phyloP scores from a whole-genome alignment of 768 basidiomycete species.

The Tylopilus felleus region DNA sequence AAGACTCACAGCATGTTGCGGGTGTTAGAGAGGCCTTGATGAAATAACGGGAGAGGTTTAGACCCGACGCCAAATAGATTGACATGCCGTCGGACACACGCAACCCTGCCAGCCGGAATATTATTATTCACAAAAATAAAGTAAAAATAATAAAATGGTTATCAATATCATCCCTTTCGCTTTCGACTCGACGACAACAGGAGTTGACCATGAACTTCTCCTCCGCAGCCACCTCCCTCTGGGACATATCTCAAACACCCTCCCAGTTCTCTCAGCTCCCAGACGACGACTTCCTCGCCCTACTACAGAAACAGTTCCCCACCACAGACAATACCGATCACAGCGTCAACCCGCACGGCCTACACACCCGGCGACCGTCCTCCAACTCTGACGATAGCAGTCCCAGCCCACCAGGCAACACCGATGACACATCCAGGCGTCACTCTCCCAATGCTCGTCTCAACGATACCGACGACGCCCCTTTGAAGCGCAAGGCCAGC shows the following conservation, averaged over 20 bases:
- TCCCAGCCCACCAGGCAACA: conserved; percentile 65
- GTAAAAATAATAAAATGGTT: conserved; percentile 6
- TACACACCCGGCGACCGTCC: conserved; percentile 19
- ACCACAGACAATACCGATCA: conserved; percentile 33
- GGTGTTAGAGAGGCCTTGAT: neutral
- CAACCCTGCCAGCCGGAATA: neutral
- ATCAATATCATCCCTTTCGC: neutral
- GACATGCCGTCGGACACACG: neutral
- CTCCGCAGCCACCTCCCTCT: conserved; percentile 48
- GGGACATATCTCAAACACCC: conserved; percentile 62
- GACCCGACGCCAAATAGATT: neutral
- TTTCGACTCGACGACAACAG: conserved; percentile 1
- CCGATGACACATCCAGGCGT: conserved; percentile 24
- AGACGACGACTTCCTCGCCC: conserved; percentile 74
- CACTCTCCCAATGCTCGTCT: conserved; percentile 22
- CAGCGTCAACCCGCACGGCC: neutral
- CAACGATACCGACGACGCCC: conserved; percentile 43
- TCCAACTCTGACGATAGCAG: conserved; percentile 76
- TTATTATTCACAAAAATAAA: conserved; percentile 1
- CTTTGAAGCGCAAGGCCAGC: conserved; percentile 76
- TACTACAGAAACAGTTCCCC: conserved; percentile 75
- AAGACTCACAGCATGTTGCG: no score
- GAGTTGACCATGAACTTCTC: conserved; percentile 33
- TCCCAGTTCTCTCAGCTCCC: conserved; percentile 58
- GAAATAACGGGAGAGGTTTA: neutral